A percentile compares a stretch with the other conserved stretches of the same genome.
Conservation (phyloP, 106 monocot genomes). For the Hemerocallis citrina region DNA sequence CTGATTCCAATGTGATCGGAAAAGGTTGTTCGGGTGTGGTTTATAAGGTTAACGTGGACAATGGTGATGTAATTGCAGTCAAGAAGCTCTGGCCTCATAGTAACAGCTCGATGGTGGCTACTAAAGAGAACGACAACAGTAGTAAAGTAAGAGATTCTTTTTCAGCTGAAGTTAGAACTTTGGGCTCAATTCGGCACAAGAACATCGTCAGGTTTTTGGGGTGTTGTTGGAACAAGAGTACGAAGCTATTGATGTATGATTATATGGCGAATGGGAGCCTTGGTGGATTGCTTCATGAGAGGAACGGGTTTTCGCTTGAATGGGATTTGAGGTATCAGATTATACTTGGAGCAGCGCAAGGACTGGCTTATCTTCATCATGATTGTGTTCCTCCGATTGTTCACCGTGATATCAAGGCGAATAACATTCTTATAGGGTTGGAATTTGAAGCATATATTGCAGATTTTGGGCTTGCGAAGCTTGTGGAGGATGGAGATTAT, state of each 20-base stretch:
- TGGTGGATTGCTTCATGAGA: constrained; percentile 69
- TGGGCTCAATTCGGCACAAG: constrained; percentile 90
- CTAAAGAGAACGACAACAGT: constrained; percentile 15
- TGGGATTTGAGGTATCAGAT: constrained; percentile 87
- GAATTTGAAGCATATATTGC: constrained; percentile 85
- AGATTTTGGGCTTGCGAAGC: constrained; percentile 92
- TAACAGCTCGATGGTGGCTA: neutral
- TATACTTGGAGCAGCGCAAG: constrained; percentile 76
- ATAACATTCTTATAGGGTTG: constrained; percentile 87
- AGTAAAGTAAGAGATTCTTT: constrained; percentile 61
- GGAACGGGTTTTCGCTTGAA: constrained; percentile 45
- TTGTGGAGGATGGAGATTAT: constrained; percentile 77
- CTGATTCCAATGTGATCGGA: constrained; percentile 80
- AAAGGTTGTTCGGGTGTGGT: constrained; percentile 88
- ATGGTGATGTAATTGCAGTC: constrained; percentile 84
- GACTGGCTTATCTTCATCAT: constrained; percentile 86
- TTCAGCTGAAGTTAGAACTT: constrained; percentile 72
- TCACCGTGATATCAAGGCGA: constrained; percentile 96
- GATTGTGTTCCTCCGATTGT: constrained; percentile 93
- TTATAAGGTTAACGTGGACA: constrained; percentile 60
- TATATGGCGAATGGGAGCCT: constrained; percentile 96
- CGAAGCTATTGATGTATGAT: constrained; percentile 83
- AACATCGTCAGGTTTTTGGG: constrained; percentile 93
- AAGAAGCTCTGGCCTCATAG: constrained; percentile 83
- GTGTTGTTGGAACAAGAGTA: constrained; percentile 87